Evolutionary conservation across 345 rosid genomes (phyloP).

Genomic region (Euphorbia pulcherrima): DNA sequence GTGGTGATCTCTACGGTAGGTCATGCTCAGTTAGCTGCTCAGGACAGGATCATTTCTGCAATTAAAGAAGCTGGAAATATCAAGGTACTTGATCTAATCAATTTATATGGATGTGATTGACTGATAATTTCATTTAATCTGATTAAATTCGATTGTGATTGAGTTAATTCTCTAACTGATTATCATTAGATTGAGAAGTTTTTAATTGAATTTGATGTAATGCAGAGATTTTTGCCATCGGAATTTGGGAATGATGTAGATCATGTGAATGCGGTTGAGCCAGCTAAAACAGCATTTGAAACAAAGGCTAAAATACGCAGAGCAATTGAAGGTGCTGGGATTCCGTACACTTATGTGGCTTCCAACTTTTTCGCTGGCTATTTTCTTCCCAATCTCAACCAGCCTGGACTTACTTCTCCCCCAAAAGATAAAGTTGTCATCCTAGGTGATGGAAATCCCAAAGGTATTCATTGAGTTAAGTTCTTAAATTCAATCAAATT

Average conservation of each 20-base stretch:
- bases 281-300: conserved; percentile 21
- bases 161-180: background rate
- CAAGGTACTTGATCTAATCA: conserved; percentile 27
- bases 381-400: background rate
- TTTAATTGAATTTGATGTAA: no score
- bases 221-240: conserved; percentile 30
- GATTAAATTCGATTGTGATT: background rate
- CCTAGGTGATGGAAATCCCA: background rate
- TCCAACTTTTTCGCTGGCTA: background rate
- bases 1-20: conserved; percentile 50
- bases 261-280: conserved; percentile 27
- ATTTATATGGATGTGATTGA: no score
- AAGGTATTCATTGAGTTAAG: background rate
- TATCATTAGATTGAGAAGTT: no score
- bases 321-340: conserved; percentile 13
- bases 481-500: no score
- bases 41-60: conserved; percentile 42
- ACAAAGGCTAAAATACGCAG: conserved; percentile 25
- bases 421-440: conserved; percentile 1
- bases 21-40: conserved; percentile 31
- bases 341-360: background rate
- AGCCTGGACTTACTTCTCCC: background rate
- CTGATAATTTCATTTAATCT: background rate
- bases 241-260: conserved; percentile 31
- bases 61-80: conserved; percentile 52